phyloP scores from a whole-genome alignment of 2,329 filamentous ascomycete genomes.

The Diplodia intermedia region DNA sequence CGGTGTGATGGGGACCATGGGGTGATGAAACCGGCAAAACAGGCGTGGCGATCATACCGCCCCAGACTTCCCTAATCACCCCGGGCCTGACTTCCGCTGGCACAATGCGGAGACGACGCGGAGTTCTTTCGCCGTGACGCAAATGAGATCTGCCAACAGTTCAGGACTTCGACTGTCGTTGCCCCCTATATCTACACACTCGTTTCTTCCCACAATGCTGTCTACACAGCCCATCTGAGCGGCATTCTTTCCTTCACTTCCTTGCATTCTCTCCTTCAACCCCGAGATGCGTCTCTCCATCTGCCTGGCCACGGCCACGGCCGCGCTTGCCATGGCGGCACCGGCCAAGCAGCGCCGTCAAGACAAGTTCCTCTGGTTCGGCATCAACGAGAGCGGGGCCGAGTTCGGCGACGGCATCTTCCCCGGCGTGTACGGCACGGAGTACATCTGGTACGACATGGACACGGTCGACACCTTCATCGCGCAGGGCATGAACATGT shows the following conservation, averaged over 20 bases:
- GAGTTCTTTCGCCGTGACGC: constrained; percentile 22
- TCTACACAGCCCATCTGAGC: neutral
- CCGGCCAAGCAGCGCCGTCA: constrained; percentile 26
- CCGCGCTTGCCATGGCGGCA: constrained; percentile 35
- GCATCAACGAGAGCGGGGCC: constrained; percentile 64
- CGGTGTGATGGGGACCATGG: neutral
- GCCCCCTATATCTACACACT: neutral
- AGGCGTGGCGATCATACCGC: constrained; percentile 21
- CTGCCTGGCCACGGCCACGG: constrained; percentile 35
- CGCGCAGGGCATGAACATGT: constrained; percentile 62
- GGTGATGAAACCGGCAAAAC: neutral
- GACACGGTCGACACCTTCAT: constrained; percentile 58
- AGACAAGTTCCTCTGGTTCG: constrained; percentile 46
- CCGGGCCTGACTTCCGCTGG: constrained; percentile 18
- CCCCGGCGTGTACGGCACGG: constrained; percentile 64
- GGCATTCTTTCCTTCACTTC: constrained; percentile 3
- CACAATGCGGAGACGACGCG: constrained; percentile 6
- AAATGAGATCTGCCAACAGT: neutral
- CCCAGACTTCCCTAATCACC: constrained; percentile 21
- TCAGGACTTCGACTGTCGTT: neutral
- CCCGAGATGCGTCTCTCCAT: constrained; percentile 37
- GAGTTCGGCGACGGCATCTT: constrained; percentile 67
- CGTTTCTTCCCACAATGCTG: neutral
- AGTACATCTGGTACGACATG: constrained; percentile 69
- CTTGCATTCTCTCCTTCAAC: neutral